Percentiles rank a stretch among this genome's conserved stretches.
Conservation (phyloP, 2,329 filamentous ascomycete genomes). For the Cladophialophora chaetospira region DNA sequence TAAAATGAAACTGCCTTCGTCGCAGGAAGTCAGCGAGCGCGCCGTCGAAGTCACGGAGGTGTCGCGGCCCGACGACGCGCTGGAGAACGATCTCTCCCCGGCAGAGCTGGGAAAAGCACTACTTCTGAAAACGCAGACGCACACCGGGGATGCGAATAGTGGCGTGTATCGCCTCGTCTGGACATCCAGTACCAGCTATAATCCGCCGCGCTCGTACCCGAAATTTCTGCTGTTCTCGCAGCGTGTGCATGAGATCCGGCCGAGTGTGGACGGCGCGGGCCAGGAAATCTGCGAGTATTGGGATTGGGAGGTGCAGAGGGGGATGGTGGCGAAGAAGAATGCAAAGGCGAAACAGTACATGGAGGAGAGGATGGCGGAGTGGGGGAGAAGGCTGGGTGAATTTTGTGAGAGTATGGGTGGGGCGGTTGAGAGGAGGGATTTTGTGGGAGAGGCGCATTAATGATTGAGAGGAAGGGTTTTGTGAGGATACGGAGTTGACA, state of each 20-base stretch:
- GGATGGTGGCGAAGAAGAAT: conserved; percentile 44
- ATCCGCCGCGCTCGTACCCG: conserved; percentile 36
- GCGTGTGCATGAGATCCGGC: conserved; percentile 51
- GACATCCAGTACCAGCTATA: conserved; percentile 38
- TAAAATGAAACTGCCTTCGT: conserved; percentile 42
- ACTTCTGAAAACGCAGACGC: conserved; percentile 32
- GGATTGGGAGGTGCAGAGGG: conserved; percentile 49
- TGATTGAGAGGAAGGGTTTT: neutral
- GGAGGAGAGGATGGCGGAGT: conserved; percentile 43
- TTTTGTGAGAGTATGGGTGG: conserved; percentile 37
- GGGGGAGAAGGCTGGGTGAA: conserved; percentile 45
- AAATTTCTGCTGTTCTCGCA: conserved; percentile 46
- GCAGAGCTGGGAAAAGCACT: conserved; percentile 26
- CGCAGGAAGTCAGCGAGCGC: conserved; percentile 21
- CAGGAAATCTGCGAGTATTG: conserved; percentile 39
- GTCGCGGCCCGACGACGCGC: conserved; percentile 31
- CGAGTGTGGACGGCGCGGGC: conserved; percentile 40
- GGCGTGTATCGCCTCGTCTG: conserved; percentile 38
- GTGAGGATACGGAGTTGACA: neutral
- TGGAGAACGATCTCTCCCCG: conserved; percentile 9
- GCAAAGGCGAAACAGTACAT: conserved; percentile 47
- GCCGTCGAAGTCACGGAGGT: conserved; percentile 32
- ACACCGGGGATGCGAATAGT: conserved; percentile 18
- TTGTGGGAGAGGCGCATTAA: conserved; percentile 12
- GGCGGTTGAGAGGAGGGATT: conserved; percentile 39